Evolutionary conservation across 495 filamentous ascomycete genomes (phyloP), one percentile per base, ranked within the genome.

Genomic region (Penicillium paxilli): DNA sequence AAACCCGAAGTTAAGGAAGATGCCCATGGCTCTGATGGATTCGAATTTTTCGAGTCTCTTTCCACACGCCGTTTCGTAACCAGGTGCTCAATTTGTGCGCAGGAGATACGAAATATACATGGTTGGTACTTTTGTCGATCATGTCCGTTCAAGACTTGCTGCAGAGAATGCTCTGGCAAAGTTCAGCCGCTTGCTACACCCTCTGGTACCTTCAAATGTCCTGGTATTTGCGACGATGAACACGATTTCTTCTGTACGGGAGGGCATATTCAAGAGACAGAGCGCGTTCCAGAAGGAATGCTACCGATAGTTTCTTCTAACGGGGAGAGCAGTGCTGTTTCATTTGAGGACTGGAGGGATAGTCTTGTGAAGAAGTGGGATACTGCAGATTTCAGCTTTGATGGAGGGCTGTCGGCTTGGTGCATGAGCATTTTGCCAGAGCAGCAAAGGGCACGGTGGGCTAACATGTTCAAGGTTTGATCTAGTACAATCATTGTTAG

Each of bases 191-290:
- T 25, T 47, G 24, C 33, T 24, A 14, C 6, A 12, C 6, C 4
- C 33, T 37, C 33, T 37, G 33, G n/a, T 37, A 12, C n/a, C 6
- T 37, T 16, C 12, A 37, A 37, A 37, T 37, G 33, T 12, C 33
- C 33, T 37, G 19, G 25, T 30, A 47, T 32, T 30, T 51, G 54
- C 47, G 26, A 41, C 30, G 1, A 38, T 41, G 26, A 51, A 25
- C 47, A 57, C 19, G 17, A 51, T 10, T 51, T 57, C 22, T 57
- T 25, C 22, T 51, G 38, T 25, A 57, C 38, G 2, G 54, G 54
- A 2, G 1, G 12, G 20, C 14, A 14, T 17, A 19, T 57, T 20
- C 28, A 10, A 23, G 21, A 1, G 1, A 24, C 47, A 2, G 54
- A 51, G 25, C 16, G 19, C 12, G 40, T 57, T 28, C 20, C 47